Percentiles rank a stretch among this genome's conserved stretches.
Evolutionary conservation across 2,329 filamentous ascomycete genomes (phyloP).

Genomic region (Sphaceloma murrayae): DNA sequence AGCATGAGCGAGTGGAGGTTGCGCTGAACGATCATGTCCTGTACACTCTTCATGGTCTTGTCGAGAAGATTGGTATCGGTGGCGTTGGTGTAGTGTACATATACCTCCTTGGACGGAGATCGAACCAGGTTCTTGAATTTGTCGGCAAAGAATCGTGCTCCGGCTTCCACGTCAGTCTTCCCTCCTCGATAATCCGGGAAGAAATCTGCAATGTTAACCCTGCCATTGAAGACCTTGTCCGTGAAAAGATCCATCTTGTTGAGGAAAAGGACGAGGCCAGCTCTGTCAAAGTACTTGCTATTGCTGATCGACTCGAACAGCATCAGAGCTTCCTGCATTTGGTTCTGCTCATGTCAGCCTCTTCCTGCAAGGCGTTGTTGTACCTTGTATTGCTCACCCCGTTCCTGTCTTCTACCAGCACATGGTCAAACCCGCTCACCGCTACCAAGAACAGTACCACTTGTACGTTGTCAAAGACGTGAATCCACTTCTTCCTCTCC

Average conservation of each 20-base stretch:
- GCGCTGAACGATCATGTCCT: constrained; percentile 46
- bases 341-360: constrained; percentile 44
- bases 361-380: background rate
- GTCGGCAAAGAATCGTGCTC: constrained; percentile 41
- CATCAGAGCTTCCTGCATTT: constrained; percentile 63
- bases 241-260: constrained; percentile 62
- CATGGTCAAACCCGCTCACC: constrained; percentile 93
- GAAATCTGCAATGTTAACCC: constrained; percentile 39
- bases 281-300: constrained; percentile 63
- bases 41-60: constrained; percentile 45
- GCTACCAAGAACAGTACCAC: constrained; percentile 94
- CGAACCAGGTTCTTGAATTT: constrained; percentile 44
- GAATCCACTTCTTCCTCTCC: constrained; percentile 98
- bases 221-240: constrained; percentile 39
- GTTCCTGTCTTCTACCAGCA: constrained; percentile 88
- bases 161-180: constrained; percentile 38
- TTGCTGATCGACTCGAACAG: constrained; percentile 66
- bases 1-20: constrained; percentile 42
- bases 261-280: constrained; percentile 62
- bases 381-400: constrained; percentile 34
- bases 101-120: constrained; percentile 42
- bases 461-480: constrained; percentile 97
- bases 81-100: constrained; percentile 45
- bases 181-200: constrained; percentile 42
- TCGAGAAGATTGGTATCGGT: constrained; percentile 43